Evolutionary conservation across 2,329 filamentous ascomycete genomes (phyloP), one percentile per base, ranked within the genome.

Genomic region (Scytalidium sp.): DNA sequence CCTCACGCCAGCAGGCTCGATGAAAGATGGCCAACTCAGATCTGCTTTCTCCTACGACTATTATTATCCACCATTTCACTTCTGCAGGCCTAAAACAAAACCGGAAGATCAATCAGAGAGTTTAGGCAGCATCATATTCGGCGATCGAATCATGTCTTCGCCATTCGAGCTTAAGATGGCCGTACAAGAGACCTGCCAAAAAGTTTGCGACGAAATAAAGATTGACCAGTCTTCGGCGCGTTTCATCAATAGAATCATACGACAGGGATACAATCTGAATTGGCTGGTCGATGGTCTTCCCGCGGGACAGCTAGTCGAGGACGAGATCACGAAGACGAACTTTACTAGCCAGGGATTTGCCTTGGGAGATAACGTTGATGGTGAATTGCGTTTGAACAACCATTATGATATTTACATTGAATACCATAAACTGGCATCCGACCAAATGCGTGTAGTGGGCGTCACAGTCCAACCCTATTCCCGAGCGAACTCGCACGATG

Each of bases 21-120:
- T 82, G 52, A 79, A 82, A 56, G 90, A 96, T 70, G 81, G 87
- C 21, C 86, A 90, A 60, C 78, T 97, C 39, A 90, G 91, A 67
- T 95, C 92, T n/a, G 87, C 96, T 48, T 85, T 97, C 62, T 89
- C 93, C 3, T 99, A 89, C 77, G 93, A 97, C 71, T 97, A 99
- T 76, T 99, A 99, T 68, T 84, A 94, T 61, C 81, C 85, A 5
- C 80, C 80, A 3, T 96, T 99, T 70, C 84, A 88, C 64, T 96
- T 97, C 75, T 99, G 94, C 70, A 74, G 80, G 60, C 94, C 93
- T 2, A 74, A 87, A 49, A 84, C 78, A 53, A 90, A 90, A 2
- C 85, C 91, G 8, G 70, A 92, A 66, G 81, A 88, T 73, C 83
- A 96, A 19, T 85, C 89, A 39, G 94, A 97, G 72, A 94, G 89